A percentile compares a stretch with the other conserved stretches of the same genome.
Conservation (phyloP, 2,329 filamentous ascomycete genomes). For the Fonsecaea pugnacius region DNA sequence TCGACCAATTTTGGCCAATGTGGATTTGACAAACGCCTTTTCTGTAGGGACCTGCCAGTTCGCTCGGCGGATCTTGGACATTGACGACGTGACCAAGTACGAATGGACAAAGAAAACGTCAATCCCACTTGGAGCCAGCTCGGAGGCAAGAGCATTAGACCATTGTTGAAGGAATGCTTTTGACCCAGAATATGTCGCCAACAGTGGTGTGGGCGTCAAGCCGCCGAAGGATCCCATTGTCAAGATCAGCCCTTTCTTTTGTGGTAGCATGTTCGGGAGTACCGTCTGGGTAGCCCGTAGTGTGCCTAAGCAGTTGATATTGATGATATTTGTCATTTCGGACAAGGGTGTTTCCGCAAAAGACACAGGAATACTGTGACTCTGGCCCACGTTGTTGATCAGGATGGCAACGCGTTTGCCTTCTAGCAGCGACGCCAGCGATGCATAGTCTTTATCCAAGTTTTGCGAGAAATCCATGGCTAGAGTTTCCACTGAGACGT, state of each 20-base stretch:
- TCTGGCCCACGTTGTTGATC: conserved; percentile 96
- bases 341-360: conserved; percentile 78
- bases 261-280: conserved; percentile 79
- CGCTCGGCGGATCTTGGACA: conserved; percentile 90
- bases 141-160: conserved; percentile 82
- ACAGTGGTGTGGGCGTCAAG: conserved; percentile 84
- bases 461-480: conserved; percentile 87
- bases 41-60: conserved; percentile 79
- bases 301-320: conserved; percentile 91
- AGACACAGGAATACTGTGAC: conserved; percentile 87
- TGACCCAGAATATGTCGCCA: conserved; percentile 95
- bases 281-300: conserved; percentile 85
- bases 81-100: conserved; percentile 92
- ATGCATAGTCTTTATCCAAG: conserved; percentile 74
- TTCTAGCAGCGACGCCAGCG: conserved; percentile 68
- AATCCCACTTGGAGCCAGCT: conserved; percentile 79
- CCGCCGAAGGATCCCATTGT: conserved; percentile 98
- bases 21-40: conserved; percentile 77
- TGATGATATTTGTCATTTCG: conserved; percentile 88
- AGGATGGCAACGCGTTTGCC: conserved; percentile 82
- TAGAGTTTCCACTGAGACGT: conserved; percentile 73
- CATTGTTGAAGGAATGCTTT: conserved; percentile 98
- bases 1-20: conserved; percentile 78
- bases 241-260: conserved; percentile 84
- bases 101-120: conserved; percentile 90